A percentile compares a stretch with the other conserved stretches of the same genome.
These are phyloP conservation scores for Epichloe gansuensis DNA, from an alignment of 2,329 filamentous ascomycete species.

Conservation along the genomic window DNA sequence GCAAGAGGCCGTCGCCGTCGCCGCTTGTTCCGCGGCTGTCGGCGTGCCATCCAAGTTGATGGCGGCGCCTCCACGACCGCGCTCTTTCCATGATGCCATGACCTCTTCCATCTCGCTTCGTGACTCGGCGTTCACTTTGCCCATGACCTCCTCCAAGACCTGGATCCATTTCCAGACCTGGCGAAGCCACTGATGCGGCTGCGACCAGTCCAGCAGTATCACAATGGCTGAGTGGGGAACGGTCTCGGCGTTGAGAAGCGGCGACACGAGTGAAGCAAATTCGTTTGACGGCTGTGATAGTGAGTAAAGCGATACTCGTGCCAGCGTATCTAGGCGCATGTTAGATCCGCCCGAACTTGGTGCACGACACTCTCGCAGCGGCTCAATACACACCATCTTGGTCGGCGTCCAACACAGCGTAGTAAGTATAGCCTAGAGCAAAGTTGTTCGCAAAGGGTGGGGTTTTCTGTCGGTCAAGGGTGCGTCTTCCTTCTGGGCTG, in stretches of 20 bases:
- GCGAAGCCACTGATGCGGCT: conserved; percentile 85
- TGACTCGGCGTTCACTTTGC: conserved; percentile 61
- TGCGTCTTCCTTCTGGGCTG: conserved; percentile 39
- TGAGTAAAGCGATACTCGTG: conserved; percentile 78
- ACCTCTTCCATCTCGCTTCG: conserved; percentile 79
- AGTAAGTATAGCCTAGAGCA: conserved; percentile 87
- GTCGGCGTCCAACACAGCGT: conserved; percentile 85
- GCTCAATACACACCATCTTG: conserved; percentile 61
- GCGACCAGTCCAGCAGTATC: conserved; percentile 88
- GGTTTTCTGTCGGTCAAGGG: conserved; percentile 46
- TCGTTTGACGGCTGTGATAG: conserved; percentile 74
- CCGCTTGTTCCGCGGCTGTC: conserved; percentile 36
- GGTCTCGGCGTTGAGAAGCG: conserved; percentile 71
- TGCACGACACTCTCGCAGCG: not conserved
- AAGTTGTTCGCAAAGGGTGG: conserved; percentile 85
- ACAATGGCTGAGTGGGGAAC: conserved; percentile 81
- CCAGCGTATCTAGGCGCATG: conserved; percentile 62
- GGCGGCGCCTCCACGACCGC: conserved; percentile 52
- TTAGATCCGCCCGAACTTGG: conserved; percentile 10
- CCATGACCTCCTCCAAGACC: conserved; percentile 64
- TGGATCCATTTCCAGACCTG: conserved; percentile 84
- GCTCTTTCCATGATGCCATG: conserved; percentile 68
- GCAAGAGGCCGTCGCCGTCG: conserved; percentile 59
- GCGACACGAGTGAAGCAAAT: conserved; percentile 71
- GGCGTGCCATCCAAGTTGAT: conserved; percentile 50